Percentiles rank a stretch among this genome's conserved stretches.
phyloP scores from a whole-genome alignment of 2,329 filamentous ascomycete genomes.

The Penicillium rolfsii region DNA sequence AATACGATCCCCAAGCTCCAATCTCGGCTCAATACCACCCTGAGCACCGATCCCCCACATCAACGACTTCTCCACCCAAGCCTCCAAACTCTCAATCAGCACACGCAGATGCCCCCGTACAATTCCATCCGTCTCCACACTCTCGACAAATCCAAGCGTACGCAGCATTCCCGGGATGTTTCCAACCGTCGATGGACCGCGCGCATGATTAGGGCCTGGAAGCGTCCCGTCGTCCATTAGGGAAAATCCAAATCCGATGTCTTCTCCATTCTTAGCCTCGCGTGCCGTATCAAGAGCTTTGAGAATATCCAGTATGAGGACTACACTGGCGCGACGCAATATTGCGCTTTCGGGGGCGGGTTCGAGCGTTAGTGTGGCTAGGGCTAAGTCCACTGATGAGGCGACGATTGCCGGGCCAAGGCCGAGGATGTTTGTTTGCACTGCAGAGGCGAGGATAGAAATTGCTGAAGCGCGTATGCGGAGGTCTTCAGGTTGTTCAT shows the following conservation, averaged over 20 bases:
- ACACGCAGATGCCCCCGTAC: slow-evolving; percentile 46
- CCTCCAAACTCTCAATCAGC: slow-evolving; percentile 47
- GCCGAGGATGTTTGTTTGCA: slow-evolving; percentile 46
- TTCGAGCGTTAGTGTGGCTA: slow-evolving; percentile 46
- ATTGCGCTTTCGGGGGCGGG: slow-evolving; percentile 44
- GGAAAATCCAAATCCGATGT: slow-evolving; percentile 48
- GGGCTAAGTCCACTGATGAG: slow-evolving; percentile 45
- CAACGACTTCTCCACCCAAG: slow-evolving; percentile 49
- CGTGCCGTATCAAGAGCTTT: slow-evolving; percentile 44
- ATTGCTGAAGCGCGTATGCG: slow-evolving; percentile 49
- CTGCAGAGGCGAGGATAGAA: slow-evolving; percentile 47
- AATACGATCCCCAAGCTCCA: slow-evolving; percentile 44
- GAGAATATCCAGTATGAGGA: slow-evolving; percentile 47
- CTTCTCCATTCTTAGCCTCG: slow-evolving; percentile 34
- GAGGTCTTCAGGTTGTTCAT: slow-evolving; percentile 49
- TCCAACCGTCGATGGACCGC: slow-evolving; percentile 36
- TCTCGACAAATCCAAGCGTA: slow-evolving; percentile 43
- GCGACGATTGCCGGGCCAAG: slow-evolving; percentile 41
- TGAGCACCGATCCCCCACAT: slow-evolving; percentile 43
- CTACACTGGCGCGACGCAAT: slow-evolving; percentile 45
- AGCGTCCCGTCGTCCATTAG: slow-evolving; percentile 28
- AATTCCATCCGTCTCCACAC: slow-evolving; percentile 43
- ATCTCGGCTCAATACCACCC: slow-evolving; percentile 25
- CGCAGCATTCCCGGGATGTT: slow-evolving; percentile 46
- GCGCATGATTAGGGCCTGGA: background rate